Conservation (phyloP, 116 monocot genomes). For the Phalaenopsis hybrid region DNA sequence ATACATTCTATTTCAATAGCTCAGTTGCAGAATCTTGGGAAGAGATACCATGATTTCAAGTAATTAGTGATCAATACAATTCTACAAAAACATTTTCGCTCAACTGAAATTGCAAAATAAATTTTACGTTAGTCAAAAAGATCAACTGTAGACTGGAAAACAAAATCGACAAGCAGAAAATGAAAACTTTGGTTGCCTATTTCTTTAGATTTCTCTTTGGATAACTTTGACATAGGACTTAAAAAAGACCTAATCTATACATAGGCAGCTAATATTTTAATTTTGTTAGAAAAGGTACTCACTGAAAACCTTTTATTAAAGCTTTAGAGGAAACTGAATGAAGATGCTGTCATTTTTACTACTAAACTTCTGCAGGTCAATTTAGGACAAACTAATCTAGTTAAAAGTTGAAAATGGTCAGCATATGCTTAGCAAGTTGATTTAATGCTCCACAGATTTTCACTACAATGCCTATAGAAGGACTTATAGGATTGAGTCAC, state of each 20-base stretch:
- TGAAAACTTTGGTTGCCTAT: background rate
- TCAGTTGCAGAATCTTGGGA: too few species aligned
- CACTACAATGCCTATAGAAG: background rate
- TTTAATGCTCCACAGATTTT: background rate
- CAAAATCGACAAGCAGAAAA: background rate
- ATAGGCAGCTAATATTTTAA: background rate
- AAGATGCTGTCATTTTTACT: too few species aligned
- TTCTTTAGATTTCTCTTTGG: background rate
- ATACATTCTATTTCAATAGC: background rate
- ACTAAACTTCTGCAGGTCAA: too few species aligned
- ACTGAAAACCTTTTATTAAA: background rate
- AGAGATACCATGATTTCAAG: background rate
- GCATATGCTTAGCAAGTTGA: background rate
- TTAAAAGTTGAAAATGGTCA: background rate
- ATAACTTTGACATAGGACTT: background rate
- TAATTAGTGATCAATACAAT: background rate
- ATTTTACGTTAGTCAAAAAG: background rate
- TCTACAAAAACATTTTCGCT: background rate
- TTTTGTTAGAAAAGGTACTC: background rate
- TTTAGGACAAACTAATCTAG: background rate
- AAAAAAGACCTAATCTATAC: background rate
- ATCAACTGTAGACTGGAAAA: too few species aligned
- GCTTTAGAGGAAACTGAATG: background rate
- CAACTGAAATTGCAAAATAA: background rate
- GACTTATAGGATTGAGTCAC: background rate